Evolutionary conservation across 1,284 basidiomycete genomes (phyloP).

Genomic region (Retiboletus flavoniger): DNA sequence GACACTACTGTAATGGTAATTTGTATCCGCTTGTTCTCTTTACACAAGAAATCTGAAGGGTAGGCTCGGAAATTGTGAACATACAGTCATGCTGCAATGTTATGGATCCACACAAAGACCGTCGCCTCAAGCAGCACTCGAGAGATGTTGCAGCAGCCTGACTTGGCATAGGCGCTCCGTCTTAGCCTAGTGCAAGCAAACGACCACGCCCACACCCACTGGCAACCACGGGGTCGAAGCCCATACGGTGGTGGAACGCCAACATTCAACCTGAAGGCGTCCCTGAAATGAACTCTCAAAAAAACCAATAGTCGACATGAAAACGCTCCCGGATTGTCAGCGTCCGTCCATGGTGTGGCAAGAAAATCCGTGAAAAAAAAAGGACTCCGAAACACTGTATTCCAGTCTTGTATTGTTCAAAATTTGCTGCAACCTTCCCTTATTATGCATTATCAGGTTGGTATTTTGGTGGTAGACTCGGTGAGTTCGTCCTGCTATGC

Average conservation of each 20-base stretch:
- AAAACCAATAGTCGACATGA: not conserved
- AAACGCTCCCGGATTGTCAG: not conserved
- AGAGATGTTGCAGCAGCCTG: not conserved
- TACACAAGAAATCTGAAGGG: not conserved
- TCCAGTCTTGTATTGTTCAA: not conserved
- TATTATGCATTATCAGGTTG: no score
- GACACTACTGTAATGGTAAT: not conserved
- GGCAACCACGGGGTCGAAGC: not conserved
- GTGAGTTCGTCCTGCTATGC: no score
- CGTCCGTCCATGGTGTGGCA: not conserved
- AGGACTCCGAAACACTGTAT: not conserved
- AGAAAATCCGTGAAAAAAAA: not conserved
- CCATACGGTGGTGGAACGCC: not conserved
- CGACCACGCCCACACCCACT: not conserved
- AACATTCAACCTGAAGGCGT: not conserved
- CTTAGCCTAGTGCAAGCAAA: not conserved
- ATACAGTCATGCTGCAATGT: not conserved
- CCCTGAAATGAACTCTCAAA: not conserved
- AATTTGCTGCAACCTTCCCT: not conserved
- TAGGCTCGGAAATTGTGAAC: constrained; percentile 1
- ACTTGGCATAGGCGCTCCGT: not conserved
- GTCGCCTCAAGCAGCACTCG: not conserved
- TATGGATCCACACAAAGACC: not conserved
- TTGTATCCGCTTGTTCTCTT: not conserved
- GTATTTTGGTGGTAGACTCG: no score